phyloP scores from a whole-genome alignment of 345 rosid species.

The Eucalyptus melliodora region DNA sequence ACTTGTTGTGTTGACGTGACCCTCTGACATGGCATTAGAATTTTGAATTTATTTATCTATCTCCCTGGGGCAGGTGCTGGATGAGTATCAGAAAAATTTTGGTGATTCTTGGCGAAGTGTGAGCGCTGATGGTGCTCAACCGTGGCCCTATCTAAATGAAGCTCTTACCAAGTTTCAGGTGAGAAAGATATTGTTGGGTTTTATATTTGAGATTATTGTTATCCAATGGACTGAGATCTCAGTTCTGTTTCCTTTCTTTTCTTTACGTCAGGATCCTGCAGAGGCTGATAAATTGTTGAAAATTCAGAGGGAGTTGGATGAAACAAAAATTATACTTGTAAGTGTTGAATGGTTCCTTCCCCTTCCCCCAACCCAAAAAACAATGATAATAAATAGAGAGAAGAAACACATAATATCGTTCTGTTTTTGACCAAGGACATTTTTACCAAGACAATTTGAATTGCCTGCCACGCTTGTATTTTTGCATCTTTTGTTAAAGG shows the following conservation, averaged over 20 bases:
- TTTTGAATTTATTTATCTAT: background rate
- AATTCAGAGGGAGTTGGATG: conserved; percentile 97
- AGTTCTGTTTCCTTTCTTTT: background rate
- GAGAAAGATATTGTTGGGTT: background rate
- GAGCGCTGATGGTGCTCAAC: conserved; percentile 42
- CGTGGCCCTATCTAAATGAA: conserved; percentile 80
- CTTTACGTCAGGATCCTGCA: conserved; percentile 68
- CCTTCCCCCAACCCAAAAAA: background rate
- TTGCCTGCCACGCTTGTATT: background rate
- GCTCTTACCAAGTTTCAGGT: conserved; percentile 86
- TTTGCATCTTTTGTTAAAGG: background rate
- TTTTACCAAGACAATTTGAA: background rate
- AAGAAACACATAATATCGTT: background rate
- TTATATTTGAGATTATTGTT: background rate
- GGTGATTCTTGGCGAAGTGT: conserved; percentile 80
- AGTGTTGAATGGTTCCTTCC: conserved; percentile 5
- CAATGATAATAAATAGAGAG: background rate
- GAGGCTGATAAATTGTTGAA: conserved; percentile 96
- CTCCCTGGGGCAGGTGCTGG: conserved; percentile 41
- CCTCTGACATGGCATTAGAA: background rate
- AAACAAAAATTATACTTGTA: conserved; percentile 96
- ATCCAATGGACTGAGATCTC: background rate
- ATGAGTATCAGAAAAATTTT: conserved; percentile 87
- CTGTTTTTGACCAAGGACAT: background rate
- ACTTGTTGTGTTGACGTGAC: background rate